Percentiles rank a stretch among this genome's conserved stretches.
These are phyloP conservation scores for Mycena sp. DNA, from an alignment of 1,284 basidiomycete genomes.

Conservation along the genomic window DNA sequence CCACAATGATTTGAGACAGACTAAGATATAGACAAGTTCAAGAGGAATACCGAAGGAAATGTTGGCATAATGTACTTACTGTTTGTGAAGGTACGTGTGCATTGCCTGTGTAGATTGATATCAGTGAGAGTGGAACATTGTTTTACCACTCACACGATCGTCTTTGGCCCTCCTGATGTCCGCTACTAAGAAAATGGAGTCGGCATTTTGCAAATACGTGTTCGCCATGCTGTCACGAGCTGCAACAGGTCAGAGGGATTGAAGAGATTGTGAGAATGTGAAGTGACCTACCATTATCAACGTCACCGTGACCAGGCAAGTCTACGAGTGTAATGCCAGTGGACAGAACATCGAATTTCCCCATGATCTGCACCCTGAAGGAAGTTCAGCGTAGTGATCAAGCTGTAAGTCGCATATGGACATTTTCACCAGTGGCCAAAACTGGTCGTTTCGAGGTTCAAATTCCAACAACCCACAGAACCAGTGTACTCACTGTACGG, in stretches of 20 bases:
- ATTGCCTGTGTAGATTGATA: conserved; percentile 15
- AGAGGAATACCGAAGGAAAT: too few species aligned
- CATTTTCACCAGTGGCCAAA: conserved; percentile 30
- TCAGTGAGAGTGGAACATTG: neutral
- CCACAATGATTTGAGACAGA: conserved; percentile 16
- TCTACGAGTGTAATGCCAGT: conserved; percentile 27
- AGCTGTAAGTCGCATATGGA: neutral
- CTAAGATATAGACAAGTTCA: neutral
- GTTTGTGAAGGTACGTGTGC: conserved; percentile 17
- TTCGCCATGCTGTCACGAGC: conserved; percentile 20
- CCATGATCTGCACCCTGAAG: conserved; percentile 18
- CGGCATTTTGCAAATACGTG: conserved; percentile 16
- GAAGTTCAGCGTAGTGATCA: neutral
- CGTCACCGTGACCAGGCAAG: conserved; percentile 17
- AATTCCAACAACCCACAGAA: too few species aligned
- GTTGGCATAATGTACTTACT: neutral
- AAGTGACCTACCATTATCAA: neutral
- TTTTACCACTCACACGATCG: conserved; percentile 12
- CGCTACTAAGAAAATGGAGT: conserved; percentile 22
- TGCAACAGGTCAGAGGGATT: too few species aligned
- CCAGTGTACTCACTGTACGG: neutral
- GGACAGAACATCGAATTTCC: conserved; percentile 24
- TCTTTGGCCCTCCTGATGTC: conserved; percentile 24
- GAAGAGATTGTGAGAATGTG: neutral
- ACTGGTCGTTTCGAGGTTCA: neutral